Evolutionary conservation across 2,329 filamentous ascomycete genomes (phyloP).

Genomic region (Colletotrichum magnum): DNA sequence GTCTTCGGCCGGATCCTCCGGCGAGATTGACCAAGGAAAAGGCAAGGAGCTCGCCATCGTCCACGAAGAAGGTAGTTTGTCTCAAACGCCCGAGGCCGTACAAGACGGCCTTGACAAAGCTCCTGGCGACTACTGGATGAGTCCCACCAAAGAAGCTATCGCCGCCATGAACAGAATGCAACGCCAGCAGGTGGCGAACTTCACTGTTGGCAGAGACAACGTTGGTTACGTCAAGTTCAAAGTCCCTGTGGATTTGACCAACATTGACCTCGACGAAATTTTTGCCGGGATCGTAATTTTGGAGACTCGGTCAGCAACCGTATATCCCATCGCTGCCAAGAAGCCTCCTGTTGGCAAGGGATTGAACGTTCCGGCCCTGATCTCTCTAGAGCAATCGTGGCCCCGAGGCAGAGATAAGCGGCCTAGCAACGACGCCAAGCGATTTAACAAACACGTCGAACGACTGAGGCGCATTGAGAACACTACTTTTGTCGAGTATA

Average conservation of each 20-base stretch:
- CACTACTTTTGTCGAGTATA: constrained; percentile 87
- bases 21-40: constrained; percentile 79
- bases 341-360: constrained; percentile 91
- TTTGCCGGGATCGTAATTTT: constrained; percentile 83
- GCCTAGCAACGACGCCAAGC: constrained; percentile 68
- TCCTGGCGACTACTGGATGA: constrained; percentile 89
- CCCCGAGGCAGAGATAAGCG: constrained; percentile 78
- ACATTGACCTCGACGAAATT: constrained; percentile 84
- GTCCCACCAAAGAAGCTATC: constrained; percentile 81
- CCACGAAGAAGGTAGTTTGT: constrained; percentile 74
- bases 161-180: constrained; percentile 84
- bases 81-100: constrained; percentile 47
- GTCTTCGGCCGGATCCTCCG: constrained; percentile 54
- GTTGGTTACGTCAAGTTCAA: constrained; percentile 88
- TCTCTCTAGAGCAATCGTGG: constrained; percentile 94
- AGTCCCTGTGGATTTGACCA: constrained; percentile 84
- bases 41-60: constrained; percentile 85
- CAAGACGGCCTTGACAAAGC: constrained; percentile 57
- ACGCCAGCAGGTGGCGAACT: constrained; percentile 79
- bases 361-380: constrained; percentile 90
- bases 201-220: constrained; percentile 86
- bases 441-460: constrained; percentile 85
- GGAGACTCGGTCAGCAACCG: constrained; percentile 84
- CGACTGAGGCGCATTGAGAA: constrained; percentile 83
- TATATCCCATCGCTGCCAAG: constrained; percentile 82